Conservation (phyloP, 352 stramenopile species). For the Globisporangium mamillatum region DNA sequence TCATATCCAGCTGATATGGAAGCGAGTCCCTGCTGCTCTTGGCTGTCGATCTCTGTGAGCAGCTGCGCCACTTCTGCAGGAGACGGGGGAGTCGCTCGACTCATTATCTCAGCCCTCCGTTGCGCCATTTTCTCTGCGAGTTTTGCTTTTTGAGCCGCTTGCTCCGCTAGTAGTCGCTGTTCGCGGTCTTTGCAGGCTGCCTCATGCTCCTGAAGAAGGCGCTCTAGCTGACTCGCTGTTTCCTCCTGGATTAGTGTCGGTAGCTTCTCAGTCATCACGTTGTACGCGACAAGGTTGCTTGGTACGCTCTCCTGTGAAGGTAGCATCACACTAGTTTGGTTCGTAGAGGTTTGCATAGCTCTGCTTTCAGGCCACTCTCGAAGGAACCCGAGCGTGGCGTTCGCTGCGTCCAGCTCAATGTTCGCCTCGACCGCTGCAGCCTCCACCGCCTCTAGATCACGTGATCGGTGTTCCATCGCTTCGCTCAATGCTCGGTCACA, state of each 20-base stretch:
- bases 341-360: not conserved
- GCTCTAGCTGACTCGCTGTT: slow-evolving; percentile 2
- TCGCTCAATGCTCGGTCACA: not conserved
- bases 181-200: slow-evolving; percentile 4
- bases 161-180: not conserved
- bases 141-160: not conserved
- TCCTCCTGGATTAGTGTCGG: slow-evolving; percentile 3
- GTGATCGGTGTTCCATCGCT: not conserved
- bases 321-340: not conserved
- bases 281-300: not conserved
- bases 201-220: slow-evolving; percentile 1
- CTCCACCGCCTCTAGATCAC: not conserved
- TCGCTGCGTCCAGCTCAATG: not conserved
- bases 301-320: not conserved
- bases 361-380: not conserved
- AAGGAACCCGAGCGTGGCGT: not conserved
- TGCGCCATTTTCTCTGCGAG: not conserved
- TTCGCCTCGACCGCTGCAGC: not conserved
- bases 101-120: not conserved
- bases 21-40: slow-evolving; percentile 1
- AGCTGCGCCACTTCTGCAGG: not conserved
- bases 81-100: not conserved
- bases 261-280: slow-evolving; percentile 6
- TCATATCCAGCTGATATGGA: not conserved
- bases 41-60: not conserved